Percentiles rank a stretch among this genome's conserved stretches.
phyloP scores from a whole-genome alignment of 2,329 filamentous ascomycete species.

The Microsporum canis region DNA sequence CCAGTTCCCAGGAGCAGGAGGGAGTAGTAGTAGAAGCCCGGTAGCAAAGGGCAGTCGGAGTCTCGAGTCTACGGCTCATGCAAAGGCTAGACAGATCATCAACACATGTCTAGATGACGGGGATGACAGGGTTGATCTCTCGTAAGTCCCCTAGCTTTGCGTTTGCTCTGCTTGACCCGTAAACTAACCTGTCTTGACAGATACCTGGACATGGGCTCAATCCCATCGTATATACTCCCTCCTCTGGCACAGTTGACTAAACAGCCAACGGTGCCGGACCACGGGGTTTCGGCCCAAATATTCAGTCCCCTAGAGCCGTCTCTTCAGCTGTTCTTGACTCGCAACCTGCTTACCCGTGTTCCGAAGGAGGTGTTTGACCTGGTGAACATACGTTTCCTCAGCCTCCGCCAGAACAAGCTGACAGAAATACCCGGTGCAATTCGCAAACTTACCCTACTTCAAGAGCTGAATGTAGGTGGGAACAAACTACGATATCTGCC shows the following conservation, averaged over 20 bases:
- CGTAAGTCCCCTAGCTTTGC: constrained; percentile 22
- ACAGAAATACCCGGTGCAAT: constrained; percentile 33
- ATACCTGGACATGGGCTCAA: constrained; percentile 21
- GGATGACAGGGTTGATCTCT: constrained; percentile 35
- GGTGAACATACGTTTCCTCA: constrained; percentile 32
- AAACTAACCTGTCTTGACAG: constrained; percentile 17
- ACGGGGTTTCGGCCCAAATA: constrained; percentile 24
- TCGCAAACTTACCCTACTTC: constrained; percentile 30
- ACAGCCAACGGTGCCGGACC: constrained; percentile 19
- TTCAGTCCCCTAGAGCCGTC: constrained; percentile 33
- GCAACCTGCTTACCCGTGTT: constrained; percentile 30
- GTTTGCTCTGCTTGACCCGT: not conserved
- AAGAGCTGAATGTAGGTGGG: constrained; percentile 36
- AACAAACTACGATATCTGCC: constrained; percentile 35
- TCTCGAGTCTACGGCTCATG: constrained; percentile 28
- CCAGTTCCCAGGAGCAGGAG: not conserved
- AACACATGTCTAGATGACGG: constrained; percentile 35
- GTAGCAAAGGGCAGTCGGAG: constrained; percentile 14
- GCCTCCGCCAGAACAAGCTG: constrained; percentile 37
- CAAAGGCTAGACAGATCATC: constrained; percentile 28
- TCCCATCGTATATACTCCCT: constrained; percentile 26
- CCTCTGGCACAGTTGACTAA: constrained; percentile 33
- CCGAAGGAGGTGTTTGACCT: constrained; percentile 34
- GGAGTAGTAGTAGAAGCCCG: not conserved
- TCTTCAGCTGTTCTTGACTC: constrained; percentile 34